A percentile compares a stretch with the other conserved stretches of the same genome.
Conservation (phyloP, 768 basidiomycete species). For the Chalciporus piperatus region DNA sequence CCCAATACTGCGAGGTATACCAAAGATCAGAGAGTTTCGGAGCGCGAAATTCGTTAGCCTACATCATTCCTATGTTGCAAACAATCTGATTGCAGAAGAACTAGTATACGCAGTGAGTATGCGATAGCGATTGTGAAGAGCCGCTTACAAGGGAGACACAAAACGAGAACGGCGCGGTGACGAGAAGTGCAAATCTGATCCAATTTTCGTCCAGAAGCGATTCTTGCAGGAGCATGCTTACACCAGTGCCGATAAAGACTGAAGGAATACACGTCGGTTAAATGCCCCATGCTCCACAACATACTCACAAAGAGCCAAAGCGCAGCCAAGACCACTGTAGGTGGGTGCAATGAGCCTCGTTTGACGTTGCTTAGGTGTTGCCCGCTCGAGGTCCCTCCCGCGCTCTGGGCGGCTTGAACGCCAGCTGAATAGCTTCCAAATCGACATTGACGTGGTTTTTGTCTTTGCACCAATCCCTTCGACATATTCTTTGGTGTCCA, state of each 20-base stretch:
- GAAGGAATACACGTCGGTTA: conserved; percentile 3
- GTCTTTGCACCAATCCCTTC: background rate
- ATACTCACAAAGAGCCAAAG: conserved; percentile 58
- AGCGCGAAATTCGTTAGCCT: conserved; percentile 21
- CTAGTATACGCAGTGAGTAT: conserved; percentile 32
- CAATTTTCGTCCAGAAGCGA: conserved; percentile 63
- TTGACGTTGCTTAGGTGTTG: conserved; percentile 38
- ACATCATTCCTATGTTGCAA: conserved; percentile 65
- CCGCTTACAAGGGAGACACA: conserved; percentile 69
- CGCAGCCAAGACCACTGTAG: conserved; percentile 69
- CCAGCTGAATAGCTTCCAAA: conserved; percentile 37
- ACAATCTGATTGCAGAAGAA: conserved; percentile 75
- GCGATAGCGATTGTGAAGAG: background rate
- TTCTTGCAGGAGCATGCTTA: conserved; percentile 59
- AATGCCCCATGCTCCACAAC: background rate
- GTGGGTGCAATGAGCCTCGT: conserved; percentile 68
- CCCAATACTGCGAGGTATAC: conserved; percentile 50
- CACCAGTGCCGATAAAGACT: conserved; percentile 72
- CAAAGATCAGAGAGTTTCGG: background rate
- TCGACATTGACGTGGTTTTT: conserved; percentile 1
- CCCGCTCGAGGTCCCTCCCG: conserved; percentile 52
- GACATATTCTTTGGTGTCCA: conserved; percentile 3
- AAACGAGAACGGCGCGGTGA: conserved; percentile 66
- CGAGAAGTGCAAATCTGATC: conserved; percentile 62
- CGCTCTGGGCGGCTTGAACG: conserved; percentile 43